These are phyloP conservation scores for Ustilago bromivora DNA, from an alignment of 1,284 basidiomycete genomes.

Conservation along the genomic window DNA sequence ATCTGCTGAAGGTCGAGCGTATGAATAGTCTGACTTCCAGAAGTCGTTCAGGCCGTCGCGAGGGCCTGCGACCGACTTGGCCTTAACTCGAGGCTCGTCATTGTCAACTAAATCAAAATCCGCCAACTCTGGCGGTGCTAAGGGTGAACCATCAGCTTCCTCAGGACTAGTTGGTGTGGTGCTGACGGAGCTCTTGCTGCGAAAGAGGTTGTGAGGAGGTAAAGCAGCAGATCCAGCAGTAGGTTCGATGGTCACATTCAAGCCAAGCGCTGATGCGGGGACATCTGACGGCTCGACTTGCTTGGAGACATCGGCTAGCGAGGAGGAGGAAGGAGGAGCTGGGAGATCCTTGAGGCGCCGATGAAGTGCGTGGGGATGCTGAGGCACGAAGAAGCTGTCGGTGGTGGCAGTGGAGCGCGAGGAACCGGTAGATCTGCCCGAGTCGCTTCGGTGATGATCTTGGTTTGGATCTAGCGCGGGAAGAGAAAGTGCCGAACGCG, in stretches of 20 bases:
- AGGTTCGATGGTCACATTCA: slow-evolving; percentile 12
- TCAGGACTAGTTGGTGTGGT: slow-evolving; percentile 53
- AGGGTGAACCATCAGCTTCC: slow-evolving; percentile 22
- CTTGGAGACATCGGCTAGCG: slow-evolving; percentile 5
- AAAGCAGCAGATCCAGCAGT: neutral
- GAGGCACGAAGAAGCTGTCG: slow-evolving; percentile 43
- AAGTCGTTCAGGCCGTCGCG: slow-evolving; percentile 27
- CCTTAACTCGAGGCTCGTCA: neutral
- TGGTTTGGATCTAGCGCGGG: slow-evolving; percentile 24
- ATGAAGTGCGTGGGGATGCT: slow-evolving; percentile 26
- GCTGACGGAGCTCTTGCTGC: slow-evolving; percentile 48
- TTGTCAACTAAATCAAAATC: slow-evolving; percentile 17
- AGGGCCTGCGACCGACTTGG: neutral
- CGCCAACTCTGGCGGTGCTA: slow-evolving; percentile 3
- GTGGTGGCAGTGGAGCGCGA: slow-evolving; percentile 42
- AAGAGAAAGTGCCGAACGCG: slow-evolving; percentile 14
- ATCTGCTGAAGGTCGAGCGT: slow-evolving; percentile 25
- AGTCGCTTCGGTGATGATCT: slow-evolving; percentile 45
- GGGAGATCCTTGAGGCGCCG: slow-evolving; percentile 35
- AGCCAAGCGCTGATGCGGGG: slow-evolving; percentile 11
- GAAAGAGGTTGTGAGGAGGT: slow-evolving; percentile 16
- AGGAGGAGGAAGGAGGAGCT: slow-evolving; percentile 14
- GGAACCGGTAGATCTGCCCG: slow-evolving; percentile 40
- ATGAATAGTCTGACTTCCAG: slow-evolving; percentile 41
- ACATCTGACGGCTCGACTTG: neutral